Evolutionary conservation across 2,329 filamentous ascomycete genomes (phyloP).

Genomic region (Aspergillus sclerotialis): DNA sequence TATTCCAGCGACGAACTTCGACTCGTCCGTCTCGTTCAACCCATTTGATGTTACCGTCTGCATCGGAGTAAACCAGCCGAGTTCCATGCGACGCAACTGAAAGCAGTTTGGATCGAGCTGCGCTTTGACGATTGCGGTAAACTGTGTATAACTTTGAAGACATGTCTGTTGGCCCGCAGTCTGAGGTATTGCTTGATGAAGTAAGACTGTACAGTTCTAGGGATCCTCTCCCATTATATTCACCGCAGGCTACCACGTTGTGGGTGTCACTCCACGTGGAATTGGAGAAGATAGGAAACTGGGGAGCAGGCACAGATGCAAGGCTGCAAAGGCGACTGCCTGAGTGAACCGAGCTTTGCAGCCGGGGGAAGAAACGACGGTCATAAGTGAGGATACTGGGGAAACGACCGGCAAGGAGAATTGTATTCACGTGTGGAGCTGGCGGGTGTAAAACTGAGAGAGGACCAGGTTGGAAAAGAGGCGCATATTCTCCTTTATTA

Average conservation of each 20-base stretch:
- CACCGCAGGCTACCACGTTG: slow-evolving; percentile 74
- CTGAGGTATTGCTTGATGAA: slow-evolving; percentile 18
- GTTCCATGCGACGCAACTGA: slow-evolving; percentile 76
- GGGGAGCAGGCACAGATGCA: slow-evolving; percentile 53
- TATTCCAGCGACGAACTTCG: slow-evolving; percentile 50
- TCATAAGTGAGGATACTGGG: slow-evolving; percentile 86
- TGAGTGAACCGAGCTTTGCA: slow-evolving; percentile 74
- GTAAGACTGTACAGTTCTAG: slow-evolving; percentile 66
- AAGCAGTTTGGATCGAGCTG: slow-evolving; percentile 71
- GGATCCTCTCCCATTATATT: slow-evolving; percentile 86
- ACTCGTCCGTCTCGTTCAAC: slow-evolving; percentile 71
- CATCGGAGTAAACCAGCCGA: slow-evolving; percentile 75
- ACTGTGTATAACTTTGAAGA: slow-evolving; percentile 22
- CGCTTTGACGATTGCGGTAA: slow-evolving; percentile 76
- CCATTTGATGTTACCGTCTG: slow-evolving; percentile 80
- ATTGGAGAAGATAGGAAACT: slow-evolving; percentile 39
- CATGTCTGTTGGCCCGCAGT: slow-evolving; percentile 16
- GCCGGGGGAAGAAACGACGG: slow-evolving; percentile 71
- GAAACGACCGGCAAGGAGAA: slow-evolving; percentile 84
- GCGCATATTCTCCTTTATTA: slow-evolving; percentile 50
- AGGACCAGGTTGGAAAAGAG: slow-evolving; percentile 72
- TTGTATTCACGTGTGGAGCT: slow-evolving; percentile 60
- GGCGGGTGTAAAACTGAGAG: slow-evolving; percentile 75
- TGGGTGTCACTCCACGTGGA: slow-evolving; percentile 46
- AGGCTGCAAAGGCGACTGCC: slow-evolving; percentile 72